phyloP scores from a whole-genome alignment of 202 grass and related monocot species.

The Carex sylvatica region DNA sequence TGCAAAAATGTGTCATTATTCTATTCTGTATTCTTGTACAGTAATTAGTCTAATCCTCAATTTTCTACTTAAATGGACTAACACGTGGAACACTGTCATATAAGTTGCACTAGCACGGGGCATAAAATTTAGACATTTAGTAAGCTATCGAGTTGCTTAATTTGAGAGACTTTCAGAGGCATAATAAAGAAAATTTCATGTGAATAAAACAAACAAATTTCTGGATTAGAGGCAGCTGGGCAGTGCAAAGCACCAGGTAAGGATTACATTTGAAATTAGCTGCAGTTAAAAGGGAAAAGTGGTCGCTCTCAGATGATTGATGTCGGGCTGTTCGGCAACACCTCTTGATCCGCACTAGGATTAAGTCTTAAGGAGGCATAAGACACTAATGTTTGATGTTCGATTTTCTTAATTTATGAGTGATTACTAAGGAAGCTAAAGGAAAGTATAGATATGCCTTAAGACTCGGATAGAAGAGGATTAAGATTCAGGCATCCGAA shows the following conservation, averaged over 20 bases:
- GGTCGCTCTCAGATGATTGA: not conserved
- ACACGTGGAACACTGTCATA: not conserved
- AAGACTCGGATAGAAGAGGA: too few species aligned
- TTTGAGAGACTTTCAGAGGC: not conserved
- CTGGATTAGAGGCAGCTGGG: not conserved
- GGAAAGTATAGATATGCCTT: too few species aligned
- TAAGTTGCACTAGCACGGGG: not conserved
- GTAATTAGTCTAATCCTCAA: constrained; percentile 1
- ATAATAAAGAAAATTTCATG: not conserved
- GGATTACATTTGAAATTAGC: not conserved
- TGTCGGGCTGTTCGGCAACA: not conserved
- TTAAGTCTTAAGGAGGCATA: too few species aligned
- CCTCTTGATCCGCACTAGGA: too few species aligned
- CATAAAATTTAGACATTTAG: not conserved
- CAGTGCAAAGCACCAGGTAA: not conserved
- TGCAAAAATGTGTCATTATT: constrained; percentile 27
- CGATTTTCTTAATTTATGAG: too few species aligned
- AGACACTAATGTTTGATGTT: too few species aligned
- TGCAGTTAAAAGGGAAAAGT: not conserved
- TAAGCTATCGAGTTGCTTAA: not conserved
- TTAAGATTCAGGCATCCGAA: too few species aligned
- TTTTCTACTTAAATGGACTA: constrained; percentile 3
- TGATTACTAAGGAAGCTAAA: too few species aligned
- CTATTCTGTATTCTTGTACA: constrained; percentile 19
- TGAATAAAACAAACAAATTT: not conserved